Evolutionary conservation across 352 stramenopile species (phyloP), one percentile per base, ranked within the genome.

Genomic region (Phytopythium sindhum): DNA sequence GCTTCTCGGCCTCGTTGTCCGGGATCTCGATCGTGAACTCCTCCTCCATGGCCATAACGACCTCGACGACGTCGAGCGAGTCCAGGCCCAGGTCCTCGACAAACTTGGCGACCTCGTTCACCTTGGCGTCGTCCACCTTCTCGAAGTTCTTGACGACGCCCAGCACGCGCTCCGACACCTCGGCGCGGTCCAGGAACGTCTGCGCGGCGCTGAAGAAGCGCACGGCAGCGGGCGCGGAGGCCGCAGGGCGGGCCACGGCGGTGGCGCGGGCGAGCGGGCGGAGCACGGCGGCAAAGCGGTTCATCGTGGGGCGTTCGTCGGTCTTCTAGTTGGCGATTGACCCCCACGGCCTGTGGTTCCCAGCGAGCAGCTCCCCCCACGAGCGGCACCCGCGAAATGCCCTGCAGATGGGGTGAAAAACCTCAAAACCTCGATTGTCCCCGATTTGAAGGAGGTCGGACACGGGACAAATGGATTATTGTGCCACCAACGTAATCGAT

Each of bases 11-110:
- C 81, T 99, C 97, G 65, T 97, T 97, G 90, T 99, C 98, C 54
- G 98, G 97, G 83, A 99, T 99, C 81, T 99, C 97, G 77, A 99
- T 99, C 60, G 94, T 97, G 85, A 99, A 99, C 83, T 99, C 98
- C 77, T 99, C 98, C 81, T 99, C 98, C 78, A 99, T 98, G 48
- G 97, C 97, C 98, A 99, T 99, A 57, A 99, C 96, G 65, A 98
- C 86, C 74, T 96, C 87, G 21, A 96, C 88, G 51, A 93, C 86
- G 84, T 99, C 98, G 60, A 99, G 90, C 63, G 97, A 99, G 83
- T 99, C 98, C 55, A 99, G 88, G 53, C 97, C 97, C 53, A 99
- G 88, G 84, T 99, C 96, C 58, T 98, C 97, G 59, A 98, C 96
- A 83, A 99, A 99, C 73, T 95, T 96, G 71, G 97, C 94, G 45